Evolutionary conservation across 352 stramenopile species (phyloP), one percentile per base, ranked within the genome.

Genomic region (Globisporangium takayamanum): DNA sequence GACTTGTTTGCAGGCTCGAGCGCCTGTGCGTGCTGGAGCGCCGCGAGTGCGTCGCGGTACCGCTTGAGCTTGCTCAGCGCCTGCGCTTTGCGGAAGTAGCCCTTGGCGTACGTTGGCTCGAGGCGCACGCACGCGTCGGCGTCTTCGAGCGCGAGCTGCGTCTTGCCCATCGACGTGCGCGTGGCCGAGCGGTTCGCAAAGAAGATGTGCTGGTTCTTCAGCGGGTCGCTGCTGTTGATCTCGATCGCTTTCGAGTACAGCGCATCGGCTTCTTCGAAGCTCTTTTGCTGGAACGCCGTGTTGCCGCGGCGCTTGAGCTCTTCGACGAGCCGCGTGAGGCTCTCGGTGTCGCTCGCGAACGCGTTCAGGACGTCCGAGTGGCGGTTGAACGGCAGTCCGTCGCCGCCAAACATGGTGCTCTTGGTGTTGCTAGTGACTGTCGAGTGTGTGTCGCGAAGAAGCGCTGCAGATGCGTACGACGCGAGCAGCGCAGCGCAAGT

Each of bases 211-310:
- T 89, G 73, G 64, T 84, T 88, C 48, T 70, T 67, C 52, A 76
- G 68, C 57, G 64, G 67, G 46, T 89, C 67, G 44, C 54, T 65
- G 46, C 37, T 39, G 59, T 90, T 89, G 57, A 94, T 59, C 28
- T 97, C 82, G 58, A 99, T 89, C 37, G 88, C 96, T 67, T 97
- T 98, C 57, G 80, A 81, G 78, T 99, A 99, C n/a, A 99, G 78
- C 57, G 90, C 78, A 53, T 98, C 92, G 18, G 95, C 96, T 62
- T 98, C 93, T 44, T 97, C 90, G 48, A 89, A 74, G 28, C 78
- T 64, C 60, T 92, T 92, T 62, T 91, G 77, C 66, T 75, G 57
- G 69, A 96, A 96, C 6, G 88, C 88, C 7, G 84, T 79, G 60
- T 96, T 96, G 53, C 88, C 88, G 11, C 88, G 81, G 16, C 83